Evolutionary conservation across 176 grass and related monocot species (phyloP), one percentile per base, ranked within the genome.

Genomic region (Oryza glaberrima): DNA sequence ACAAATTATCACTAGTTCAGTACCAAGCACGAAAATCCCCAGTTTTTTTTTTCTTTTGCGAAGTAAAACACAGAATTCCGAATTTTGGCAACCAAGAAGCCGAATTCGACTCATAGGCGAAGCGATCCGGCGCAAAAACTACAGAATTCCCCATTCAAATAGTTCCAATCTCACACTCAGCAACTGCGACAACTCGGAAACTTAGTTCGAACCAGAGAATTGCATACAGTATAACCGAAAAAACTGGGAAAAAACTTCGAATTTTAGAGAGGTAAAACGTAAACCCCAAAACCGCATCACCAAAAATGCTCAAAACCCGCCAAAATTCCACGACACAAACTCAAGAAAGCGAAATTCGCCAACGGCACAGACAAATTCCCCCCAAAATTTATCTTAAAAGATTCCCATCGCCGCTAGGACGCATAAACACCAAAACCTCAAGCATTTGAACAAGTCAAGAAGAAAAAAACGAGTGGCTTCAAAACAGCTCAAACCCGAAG

Each of bases 271-370:
- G 11, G 3, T 11, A 14, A 61, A 44, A 10, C 5, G 9, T 3
- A 73, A 83, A 25, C 3, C 26, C 67, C 54, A 5, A 72, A 84
- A 84, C 56, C 68, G n/a, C 46, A 69, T 32, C 26, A 13, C 15
- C 6, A 4, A 32, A 20, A 81, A 69, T 30, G 16, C 70, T 67
- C 28, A 9, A 23, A 79, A 88, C 5, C 7, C 45, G 34, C 3
- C 5, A 11, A 1, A 68, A 9, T 84, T 73, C 15, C 23, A 48
- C 36, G 60, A 38, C 3, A 7, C 2, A 1, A 11, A 17, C 73
- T 28, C 15, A 32, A 4, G 11, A 9, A 12, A 63, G 4, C 34
- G 79, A 48, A 89, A 63, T 80, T 69, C 11, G 7, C 13, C 35
- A 25, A 8, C 0, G 16, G 1, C 26, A 60, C 5, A 35, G 35